Evolutionary conservation across 2,329 filamentous ascomycete species (phyloP).

Genomic region (Trichophyton mentagrophytes): DNA sequence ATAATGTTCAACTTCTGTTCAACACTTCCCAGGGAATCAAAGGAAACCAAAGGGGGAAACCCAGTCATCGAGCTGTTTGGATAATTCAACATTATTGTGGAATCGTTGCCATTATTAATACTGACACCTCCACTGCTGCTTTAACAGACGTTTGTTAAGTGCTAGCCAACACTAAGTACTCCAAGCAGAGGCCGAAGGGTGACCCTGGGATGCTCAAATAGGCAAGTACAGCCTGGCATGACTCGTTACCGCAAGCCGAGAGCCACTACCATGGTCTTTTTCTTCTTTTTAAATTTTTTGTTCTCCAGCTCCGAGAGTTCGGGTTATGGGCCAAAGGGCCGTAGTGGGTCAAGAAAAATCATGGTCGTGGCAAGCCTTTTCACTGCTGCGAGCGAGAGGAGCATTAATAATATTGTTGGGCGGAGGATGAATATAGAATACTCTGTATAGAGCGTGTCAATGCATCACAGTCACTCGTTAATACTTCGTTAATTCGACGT

Average conservation of each 20-base stretch:
- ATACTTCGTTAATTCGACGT: too few species aligned
- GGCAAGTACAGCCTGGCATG: background rate
- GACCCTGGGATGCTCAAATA: background rate
- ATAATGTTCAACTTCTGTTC: background rate
- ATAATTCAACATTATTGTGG: background rate
- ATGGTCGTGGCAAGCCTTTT: too few species aligned
- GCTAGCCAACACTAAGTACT: background rate
- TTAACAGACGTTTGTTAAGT: background rate
- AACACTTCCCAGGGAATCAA: background rate
- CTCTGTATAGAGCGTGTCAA: too few species aligned
- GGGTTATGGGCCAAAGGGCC: too few species aligned
- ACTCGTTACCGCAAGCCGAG: background rate
- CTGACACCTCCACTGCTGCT: background rate
- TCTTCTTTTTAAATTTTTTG: background rate
- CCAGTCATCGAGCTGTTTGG: background rate
- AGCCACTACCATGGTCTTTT: background rate
- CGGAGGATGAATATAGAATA: too few species aligned
- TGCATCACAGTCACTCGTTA: too few species aligned
- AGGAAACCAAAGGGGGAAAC: background rate
- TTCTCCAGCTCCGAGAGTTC: background rate
- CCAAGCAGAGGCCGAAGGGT: background rate
- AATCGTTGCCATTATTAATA: background rate
- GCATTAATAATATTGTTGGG: too few species aligned
- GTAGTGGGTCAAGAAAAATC: too few species aligned
- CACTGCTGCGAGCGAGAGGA: too few species aligned